Percentiles rank a stretch among this genome's conserved stretches.
Conservation (phyloP, 352 stramenopile genomes). For the Globisporangium solare region DNA sequence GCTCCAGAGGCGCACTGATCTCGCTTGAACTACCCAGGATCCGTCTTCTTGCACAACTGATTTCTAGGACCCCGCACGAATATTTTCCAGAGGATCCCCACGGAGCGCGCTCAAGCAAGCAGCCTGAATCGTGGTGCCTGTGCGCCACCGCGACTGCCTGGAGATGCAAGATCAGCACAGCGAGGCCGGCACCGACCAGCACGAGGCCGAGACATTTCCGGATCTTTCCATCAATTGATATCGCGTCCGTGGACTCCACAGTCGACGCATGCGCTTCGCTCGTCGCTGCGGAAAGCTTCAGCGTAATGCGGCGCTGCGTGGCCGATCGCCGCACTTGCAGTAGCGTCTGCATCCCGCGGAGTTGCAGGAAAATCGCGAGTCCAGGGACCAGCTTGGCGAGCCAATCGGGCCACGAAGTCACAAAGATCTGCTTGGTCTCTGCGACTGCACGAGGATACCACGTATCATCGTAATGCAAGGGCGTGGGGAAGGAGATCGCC, state of each 20-base stretch:
- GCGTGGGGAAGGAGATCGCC: neutral
- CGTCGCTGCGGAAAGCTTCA: constrained; percentile 5
- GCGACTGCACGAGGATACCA: constrained; percentile 4
- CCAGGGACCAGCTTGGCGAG: constrained; percentile 12
- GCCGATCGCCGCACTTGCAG: constrained; percentile 4
- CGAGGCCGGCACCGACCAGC: constrained; percentile 4
- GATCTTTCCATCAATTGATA: constrained; percentile 4
- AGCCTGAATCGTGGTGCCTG: neutral
- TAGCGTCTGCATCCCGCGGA: constrained; percentile 8
- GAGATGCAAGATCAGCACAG: constrained; percentile 4
- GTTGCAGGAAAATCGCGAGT: constrained; percentile 8
- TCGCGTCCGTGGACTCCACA: neutral
- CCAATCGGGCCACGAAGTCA: constrained; percentile 13
- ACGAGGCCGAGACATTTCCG: constrained; percentile 4
- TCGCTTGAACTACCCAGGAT: neutral
- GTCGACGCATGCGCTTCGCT: neutral
- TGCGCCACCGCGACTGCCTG: neutral
- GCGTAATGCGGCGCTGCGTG: constrained; percentile 2
- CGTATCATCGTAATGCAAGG: constrained; percentile 12
- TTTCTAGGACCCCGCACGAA: constrained; percentile 10
- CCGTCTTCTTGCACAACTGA: constrained; percentile 4
- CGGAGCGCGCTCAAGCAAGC: constrained; percentile 7
- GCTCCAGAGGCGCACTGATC: constrained; percentile 1
- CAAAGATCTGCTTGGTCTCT: constrained; percentile 14
- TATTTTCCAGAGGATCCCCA: constrained; percentile 1